Percentiles rank a stretch among this genome's conserved stretches.
Evolutionary conservation across 352 stramenopile species (phyloP).

Genomic region (Pseudoperonospora humuli): DNA sequence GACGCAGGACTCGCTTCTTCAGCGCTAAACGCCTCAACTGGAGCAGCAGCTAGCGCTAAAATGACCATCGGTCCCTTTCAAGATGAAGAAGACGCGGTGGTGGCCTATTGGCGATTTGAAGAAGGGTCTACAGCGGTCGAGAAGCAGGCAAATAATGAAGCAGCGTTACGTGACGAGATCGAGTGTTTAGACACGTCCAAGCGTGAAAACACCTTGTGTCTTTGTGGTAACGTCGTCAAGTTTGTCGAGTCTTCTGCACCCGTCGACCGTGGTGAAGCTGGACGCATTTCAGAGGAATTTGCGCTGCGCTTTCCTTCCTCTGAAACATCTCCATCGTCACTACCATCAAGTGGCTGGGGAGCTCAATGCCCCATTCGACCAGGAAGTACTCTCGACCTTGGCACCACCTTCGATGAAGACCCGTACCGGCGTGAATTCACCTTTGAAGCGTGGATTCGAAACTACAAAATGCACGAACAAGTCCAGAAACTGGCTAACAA

Average conservation of each 20-base stretch:
- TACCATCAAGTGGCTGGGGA: conserved; percentile 17
- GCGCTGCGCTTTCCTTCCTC: conserved; percentile 43
- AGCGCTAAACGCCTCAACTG: too few species aligned
- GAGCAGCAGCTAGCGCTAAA: conserved; percentile 26
- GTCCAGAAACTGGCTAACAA: too few species aligned
- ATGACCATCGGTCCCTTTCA: conserved; percentile 77
- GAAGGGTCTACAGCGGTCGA: conserved; percentile 37
- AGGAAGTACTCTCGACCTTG: too few species aligned
- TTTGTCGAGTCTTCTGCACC: conserved; percentile 53
- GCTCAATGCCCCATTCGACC: too few species aligned
- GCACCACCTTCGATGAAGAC: too few species aligned
- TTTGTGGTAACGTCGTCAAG: conserved; percentile 30
- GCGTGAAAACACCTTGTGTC: conserved; percentile 62
- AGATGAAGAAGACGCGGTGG: conserved; percentile 76
- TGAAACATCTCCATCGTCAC: not conserved
- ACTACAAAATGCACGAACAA: too few species aligned
- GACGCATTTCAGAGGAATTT: conserved; percentile 65
- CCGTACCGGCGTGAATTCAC: too few species aligned
- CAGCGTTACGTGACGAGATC: conserved; percentile 17
- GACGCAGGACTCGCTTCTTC: too few species aligned
- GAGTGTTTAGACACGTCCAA: conserved; percentile 78
- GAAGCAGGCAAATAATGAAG: conserved; percentile 4
- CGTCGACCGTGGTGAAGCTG: conserved; percentile 64
- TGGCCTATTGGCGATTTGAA: conserved; percentile 84
- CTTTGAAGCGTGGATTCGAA: too few species aligned